Evolutionary conservation across 768 basidiomycete species (phyloP).

Genomic region (Dendrothele bispora): DNA sequence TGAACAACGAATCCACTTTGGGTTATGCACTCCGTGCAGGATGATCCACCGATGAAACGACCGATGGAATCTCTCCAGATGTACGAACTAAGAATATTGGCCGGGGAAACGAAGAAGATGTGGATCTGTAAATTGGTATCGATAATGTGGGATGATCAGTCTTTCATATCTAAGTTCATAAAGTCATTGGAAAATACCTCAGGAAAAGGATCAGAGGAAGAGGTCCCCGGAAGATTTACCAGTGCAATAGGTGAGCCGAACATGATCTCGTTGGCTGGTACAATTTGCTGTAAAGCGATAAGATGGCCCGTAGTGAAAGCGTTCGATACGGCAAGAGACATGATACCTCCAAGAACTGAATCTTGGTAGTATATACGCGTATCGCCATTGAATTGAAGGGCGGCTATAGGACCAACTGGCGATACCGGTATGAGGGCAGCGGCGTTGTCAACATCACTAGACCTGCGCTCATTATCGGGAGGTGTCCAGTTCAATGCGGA

Average conservation of each 20-base stretch:
- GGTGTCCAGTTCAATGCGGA: no score
- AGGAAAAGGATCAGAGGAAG: no score
- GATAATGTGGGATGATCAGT: no score
- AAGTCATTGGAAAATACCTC: no score
- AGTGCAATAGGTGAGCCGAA: no score
- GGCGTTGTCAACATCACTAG: no score
- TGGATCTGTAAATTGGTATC: slow-evolving; percentile 8
- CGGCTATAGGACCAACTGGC: background rate
- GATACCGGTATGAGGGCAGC: background rate
- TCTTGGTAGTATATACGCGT: slow-evolving; percentile 2
- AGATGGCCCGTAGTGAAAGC: background rate
- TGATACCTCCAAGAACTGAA: background rate
- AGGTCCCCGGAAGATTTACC: no score
- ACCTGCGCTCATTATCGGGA: no score
- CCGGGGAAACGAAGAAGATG: slow-evolving; percentile 11
- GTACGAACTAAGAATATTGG: slow-evolving; percentile 8
- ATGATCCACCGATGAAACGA: slow-evolving; percentile 1
- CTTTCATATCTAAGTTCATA: no score
- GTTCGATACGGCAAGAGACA: background rate
- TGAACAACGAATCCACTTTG: background rate
- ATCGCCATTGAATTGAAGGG: background rate
- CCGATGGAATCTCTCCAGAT: background rate
- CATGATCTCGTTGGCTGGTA: no score
- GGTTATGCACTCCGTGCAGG: slow-evolving; percentile 10
- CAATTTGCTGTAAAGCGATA: no score